Evolutionary conservation across 202 grass and related monocot species (phyloP).

Genomic region (Digitaria exilis): DNA sequence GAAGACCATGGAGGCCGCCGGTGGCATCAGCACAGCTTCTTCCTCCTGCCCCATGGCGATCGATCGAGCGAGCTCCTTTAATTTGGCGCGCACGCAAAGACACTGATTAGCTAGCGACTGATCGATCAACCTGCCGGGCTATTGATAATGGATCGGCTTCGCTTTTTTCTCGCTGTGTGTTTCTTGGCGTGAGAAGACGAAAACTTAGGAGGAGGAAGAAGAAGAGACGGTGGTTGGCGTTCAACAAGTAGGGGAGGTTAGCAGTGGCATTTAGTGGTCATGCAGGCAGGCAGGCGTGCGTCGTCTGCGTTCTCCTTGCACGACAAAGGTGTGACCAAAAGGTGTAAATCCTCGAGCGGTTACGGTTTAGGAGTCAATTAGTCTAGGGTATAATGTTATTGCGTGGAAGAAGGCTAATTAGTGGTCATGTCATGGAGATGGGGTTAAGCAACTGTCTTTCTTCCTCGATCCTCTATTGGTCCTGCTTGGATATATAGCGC

Average conservation of each 20-base stretch:
- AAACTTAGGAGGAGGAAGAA: neutral
- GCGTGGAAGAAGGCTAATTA: neutral
- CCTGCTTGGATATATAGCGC: too few species aligned
- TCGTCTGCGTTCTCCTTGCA: slow-evolving; percentile 10
- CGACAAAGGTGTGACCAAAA: slow-evolving; percentile 43
- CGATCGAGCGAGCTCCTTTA: too few species aligned
- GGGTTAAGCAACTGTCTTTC: too few species aligned
- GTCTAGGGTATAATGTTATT: too few species aligned
- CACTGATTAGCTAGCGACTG: too few species aligned
- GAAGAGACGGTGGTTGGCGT: neutral
- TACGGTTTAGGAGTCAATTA: slow-evolving; percentile 32
- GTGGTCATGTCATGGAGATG: neutral
- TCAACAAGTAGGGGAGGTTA: slow-evolving; percentile 17
- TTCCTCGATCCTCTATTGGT: too few species aligned
- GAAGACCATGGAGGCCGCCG: slow-evolving; percentile 37
- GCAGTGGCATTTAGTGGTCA: slow-evolving; percentile 31
- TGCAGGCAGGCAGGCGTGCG: slow-evolving; percentile 16
- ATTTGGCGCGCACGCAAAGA: neutral
- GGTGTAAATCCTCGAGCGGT: slow-evolving; percentile 35
- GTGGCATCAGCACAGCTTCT: slow-evolving; percentile 1
- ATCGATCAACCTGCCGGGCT: too few species aligned
- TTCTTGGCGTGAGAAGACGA: slow-evolving; percentile 4
- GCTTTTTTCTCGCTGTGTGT: neutral
- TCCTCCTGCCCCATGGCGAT: slow-evolving; percentile 47
- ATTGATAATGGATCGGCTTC: neutral